Evolutionary conservation across 139 green algal genomes (phyloP), one percentile per base, ranked within the genome.

Genomic region (Gonium pectorale): DNA sequence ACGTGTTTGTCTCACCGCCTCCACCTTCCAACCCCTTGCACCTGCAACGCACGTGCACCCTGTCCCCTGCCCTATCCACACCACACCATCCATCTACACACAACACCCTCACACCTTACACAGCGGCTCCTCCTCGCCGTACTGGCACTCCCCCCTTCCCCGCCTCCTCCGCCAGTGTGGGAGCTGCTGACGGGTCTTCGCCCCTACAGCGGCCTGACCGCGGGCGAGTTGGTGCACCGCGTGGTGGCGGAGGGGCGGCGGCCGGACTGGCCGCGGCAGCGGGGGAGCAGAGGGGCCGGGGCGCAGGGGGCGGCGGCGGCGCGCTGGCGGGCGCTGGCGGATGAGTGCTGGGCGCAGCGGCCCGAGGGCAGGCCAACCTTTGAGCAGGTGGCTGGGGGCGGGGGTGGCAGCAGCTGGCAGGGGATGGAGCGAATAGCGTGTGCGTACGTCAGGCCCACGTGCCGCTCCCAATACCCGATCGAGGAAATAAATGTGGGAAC

Each of bases 161-260:
- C n/a, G n/a, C n/a, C n/a, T n/a, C n/a, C n/a, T n/a, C n/a, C n/a
- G 15, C 7, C 41, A 83, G 77, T 83, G 77, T 83, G 77, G 77
- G 77, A 83, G 77, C 67, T 87, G 52, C 64, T 8, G 51, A 63
- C 46, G 27, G 79, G 56, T 17, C 51, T 3, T 8, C 74, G 86
- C 22, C 77, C 86, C 26, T 89, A 87, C 69, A 62, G 31, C 33
- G 73, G 64, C 26, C 70, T 87, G 9, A 86, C 38, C 24, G 51
- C 74, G 8, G 72, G 79, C 33, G 86, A 89, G 43, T 75, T 89
- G 35, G 79, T 89, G 24, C 79, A 87, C 26, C 40, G 49, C 19
- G 77, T 86, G n/a, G 67, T 86, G 31, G 52, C 62, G 13, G 22
- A 67, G 31, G 44, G 60, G 1, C 29, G 35, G 24, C 77, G 85